Evolutionary conservation across 176 grass and related monocot species (phyloP).

Genomic region (Oryza meyeriana): DNA sequence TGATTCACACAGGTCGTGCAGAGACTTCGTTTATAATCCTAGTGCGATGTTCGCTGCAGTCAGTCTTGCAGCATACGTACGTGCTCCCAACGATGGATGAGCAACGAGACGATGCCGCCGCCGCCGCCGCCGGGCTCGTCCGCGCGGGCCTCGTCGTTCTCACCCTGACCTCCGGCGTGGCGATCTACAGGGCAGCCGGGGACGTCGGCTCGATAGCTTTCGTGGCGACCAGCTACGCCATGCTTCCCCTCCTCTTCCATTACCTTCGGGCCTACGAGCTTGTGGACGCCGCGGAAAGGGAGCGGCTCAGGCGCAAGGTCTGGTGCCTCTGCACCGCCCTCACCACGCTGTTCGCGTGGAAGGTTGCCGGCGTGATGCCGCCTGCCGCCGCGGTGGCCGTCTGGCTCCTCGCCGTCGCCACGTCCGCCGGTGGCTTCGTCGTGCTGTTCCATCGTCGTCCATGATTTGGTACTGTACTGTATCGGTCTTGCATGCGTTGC

Average conservation of each 20-base stretch:
- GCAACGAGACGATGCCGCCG: fast-evolving
- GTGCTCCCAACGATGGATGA: not conserved
- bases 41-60: too few relatives aligned
- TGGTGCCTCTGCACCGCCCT: not conserved
- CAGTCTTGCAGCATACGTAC: too few relatives aligned
- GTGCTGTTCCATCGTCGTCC: not conserved
- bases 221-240: not conserved
- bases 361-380: not conserved
- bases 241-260: not conserved
- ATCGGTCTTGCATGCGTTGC: not conserved
- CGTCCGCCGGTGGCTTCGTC: not conserved
- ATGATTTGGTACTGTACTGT: not conserved
- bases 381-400: not conserved
- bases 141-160: not conserved
- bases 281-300: not conserved
- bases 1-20: too few relatives aligned
- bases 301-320: not conserved
- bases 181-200: not conserved
- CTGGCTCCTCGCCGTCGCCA: not conserved
- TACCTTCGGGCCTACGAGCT: not conserved
- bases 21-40: too few relatives aligned
- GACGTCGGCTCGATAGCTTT: not conserved
- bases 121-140: not conserved
- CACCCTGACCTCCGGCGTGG: not conserved
- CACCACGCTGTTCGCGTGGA: not conserved